phyloP scores from a whole-genome alignment of 2,329 filamentous ascomycete species.

The Cadophora sp. region DNA sequence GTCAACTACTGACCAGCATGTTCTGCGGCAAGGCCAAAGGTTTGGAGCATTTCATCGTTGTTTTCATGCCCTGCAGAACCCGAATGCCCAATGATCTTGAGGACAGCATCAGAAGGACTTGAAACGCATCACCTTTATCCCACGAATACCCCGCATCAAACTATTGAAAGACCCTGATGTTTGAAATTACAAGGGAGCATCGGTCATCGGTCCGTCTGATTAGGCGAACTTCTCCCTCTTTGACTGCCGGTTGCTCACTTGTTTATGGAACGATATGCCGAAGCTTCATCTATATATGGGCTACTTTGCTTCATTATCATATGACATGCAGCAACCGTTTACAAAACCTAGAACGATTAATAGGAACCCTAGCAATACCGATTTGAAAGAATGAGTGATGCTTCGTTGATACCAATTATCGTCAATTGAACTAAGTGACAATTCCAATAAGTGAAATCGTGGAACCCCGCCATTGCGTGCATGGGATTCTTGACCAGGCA shows the following conservation, averaged over 20 bases:
- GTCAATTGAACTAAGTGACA: not conserved
- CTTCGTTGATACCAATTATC: not conserved
- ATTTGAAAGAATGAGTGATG: not conserved
- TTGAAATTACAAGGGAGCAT: conserved; percentile 5
- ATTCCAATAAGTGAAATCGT: conserved; percentile 7
- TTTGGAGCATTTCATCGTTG: not conserved
- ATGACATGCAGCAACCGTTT: conserved; percentile 31
- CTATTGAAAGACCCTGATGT: not conserved
- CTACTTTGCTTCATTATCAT: conserved; percentile 20
- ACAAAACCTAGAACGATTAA: not conserved
- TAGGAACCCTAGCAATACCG: conserved; percentile 1
- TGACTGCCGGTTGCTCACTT: conserved; percentile 25
- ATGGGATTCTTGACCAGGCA: conserved; percentile 5
- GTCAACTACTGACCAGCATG: not conserved
- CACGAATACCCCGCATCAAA: not conserved
- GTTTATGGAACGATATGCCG: conserved; percentile 24
- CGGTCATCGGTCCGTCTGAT: conserved; percentile 1
- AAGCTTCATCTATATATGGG: conserved; percentile 16
- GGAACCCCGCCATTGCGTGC: not conserved
- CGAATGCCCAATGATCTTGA: not conserved
- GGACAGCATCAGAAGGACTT: not conserved
- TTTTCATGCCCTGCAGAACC: not conserved
- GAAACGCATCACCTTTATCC: not conserved
- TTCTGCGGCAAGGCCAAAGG: not conserved
- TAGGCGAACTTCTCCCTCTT: not conserved